A percentile compares a stretch with the other conserved stretches of the same genome.
phyloP scores from a whole-genome alignment of 2,329 filamentous ascomycete genomes.

The Tolypocladium paradoxum region DNA sequence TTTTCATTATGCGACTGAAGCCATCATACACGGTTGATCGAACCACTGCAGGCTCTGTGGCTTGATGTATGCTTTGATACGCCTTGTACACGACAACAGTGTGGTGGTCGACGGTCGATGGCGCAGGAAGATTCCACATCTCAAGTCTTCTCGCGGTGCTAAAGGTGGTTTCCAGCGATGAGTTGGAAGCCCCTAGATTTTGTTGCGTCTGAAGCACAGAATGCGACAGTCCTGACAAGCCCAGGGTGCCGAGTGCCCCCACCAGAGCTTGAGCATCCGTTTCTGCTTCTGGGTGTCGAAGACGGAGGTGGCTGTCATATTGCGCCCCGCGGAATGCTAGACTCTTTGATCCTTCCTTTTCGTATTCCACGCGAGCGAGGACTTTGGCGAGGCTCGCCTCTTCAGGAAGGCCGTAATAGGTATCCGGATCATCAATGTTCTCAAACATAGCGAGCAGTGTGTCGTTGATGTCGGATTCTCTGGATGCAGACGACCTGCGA shows the following conservation, averaged over 20 bases:
- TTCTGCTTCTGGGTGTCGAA: constrained; percentile 41
- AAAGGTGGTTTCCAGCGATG: constrained; percentile 61
- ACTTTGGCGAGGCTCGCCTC: constrained; percentile 66
- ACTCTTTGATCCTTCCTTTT: constrained; percentile 76
- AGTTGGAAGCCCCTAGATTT: constrained; percentile 42
- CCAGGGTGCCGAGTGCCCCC: constrained; percentile 67
- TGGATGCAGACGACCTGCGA: constrained; percentile 53
- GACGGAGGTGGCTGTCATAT: constrained; percentile 73
- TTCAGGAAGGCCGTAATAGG: constrained; percentile 85
- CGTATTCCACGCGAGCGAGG: constrained; percentile 75
- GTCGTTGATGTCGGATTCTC: constrained; percentile 47
- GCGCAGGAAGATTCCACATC: constrained; percentile 82
- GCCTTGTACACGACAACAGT: constrained; percentile 66
- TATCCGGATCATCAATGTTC: constrained; percentile 89
- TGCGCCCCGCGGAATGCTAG: constrained; percentile 85
- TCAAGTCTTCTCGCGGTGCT: constrained; percentile 72
- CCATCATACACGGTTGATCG: constrained; percentile 51
- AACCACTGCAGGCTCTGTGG: constrained; percentile 43
- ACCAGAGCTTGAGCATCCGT: constrained; percentile 60
- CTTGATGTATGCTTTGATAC: constrained; percentile 68
- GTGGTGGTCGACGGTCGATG: constrained; percentile 49
- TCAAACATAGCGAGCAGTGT: constrained; percentile 76
- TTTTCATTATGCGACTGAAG: constrained; percentile 48
- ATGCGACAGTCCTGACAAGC: constrained; percentile 76
- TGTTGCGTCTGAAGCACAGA: constrained; percentile 63